phyloP scores from a whole-genome alignment of 495 filamentous ascomycete genomes.

The Cenococcum geophilum region DNA sequence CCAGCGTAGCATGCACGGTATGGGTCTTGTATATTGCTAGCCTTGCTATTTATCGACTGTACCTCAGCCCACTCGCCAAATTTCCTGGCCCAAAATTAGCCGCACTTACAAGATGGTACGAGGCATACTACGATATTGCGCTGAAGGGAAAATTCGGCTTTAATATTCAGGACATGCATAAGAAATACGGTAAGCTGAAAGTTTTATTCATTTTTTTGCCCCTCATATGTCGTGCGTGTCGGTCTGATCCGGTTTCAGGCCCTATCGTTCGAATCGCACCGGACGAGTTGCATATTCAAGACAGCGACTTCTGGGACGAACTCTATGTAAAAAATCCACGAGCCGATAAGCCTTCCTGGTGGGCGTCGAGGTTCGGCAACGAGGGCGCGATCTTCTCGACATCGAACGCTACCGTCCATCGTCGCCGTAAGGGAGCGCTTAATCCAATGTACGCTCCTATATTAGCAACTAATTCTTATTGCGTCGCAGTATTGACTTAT shows the following conservation, averaged over 20 bases:
- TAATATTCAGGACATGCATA: constrained; percentile 17
- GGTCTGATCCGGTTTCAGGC: no score
- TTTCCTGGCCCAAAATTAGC: constrained; percentile 21
- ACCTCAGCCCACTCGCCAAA: constrained; percentile 14
- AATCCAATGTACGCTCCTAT: not conserved
- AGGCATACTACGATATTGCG: constrained; percentile 14
- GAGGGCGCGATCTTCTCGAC: not conserved
- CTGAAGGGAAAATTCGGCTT: constrained; percentile 1
- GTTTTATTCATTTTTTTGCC: not conserved
- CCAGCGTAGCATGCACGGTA: no score
- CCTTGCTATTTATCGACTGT: constrained; percentile 11
- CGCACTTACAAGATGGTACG: constrained; percentile 13
- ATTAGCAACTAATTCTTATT: not conserved
- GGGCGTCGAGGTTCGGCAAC: not conserved
- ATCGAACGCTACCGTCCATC: not conserved
- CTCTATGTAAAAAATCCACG: constrained; percentile 2
- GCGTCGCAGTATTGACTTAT: not conserved
- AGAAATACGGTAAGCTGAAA: constrained; percentile 6
- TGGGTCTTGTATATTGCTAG: not conserved
- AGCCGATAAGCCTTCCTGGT: not conserved
- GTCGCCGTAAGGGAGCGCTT: not conserved
- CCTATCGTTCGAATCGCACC: constrained; percentile 13
- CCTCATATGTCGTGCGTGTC: no score
- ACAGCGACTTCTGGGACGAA: constrained; percentile 4
- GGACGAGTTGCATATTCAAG: constrained; percentile 4